A percentile compares a stretch with the other conserved stretches of the same genome.
phyloP scores from a whole-genome alignment of 306 rosid species.

The Cicer cuneatum region DNA sequence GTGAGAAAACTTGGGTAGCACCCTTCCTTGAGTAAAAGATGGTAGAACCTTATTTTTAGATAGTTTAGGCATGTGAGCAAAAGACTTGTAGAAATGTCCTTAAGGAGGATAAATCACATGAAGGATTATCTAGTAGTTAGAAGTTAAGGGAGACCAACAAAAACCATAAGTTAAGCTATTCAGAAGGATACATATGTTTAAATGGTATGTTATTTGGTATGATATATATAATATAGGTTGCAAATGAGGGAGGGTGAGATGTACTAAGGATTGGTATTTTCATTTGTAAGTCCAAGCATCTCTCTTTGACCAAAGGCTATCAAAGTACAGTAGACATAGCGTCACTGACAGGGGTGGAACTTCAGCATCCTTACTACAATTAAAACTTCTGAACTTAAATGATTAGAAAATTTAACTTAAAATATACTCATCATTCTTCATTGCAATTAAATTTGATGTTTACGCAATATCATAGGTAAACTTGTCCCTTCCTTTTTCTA shows the following conservation, averaged over 20 bases:
- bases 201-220: neutral
- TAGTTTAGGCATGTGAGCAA: neutral
- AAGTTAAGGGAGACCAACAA: neutral
- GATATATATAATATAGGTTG: neutral
- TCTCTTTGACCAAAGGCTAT: neutral
- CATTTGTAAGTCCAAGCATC: neutral
- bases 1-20: neutral
- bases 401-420: neutral
- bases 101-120: neutral
- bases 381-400: neutral
- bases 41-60: neutral
- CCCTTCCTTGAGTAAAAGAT: neutral
- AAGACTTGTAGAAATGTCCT: neutral
- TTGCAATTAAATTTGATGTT: slow-evolving; percentile 12
- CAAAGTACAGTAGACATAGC: neutral
- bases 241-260: slow-evolving; percentile 18
- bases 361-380: neutral
- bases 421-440: neutral
- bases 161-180: neutral
- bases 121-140: neutral
- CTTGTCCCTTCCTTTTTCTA: neutral
- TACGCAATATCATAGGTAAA: slow-evolving; percentile 10
- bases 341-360: neutral
- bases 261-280: neutral
- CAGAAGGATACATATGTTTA: neutral